Conservation (phyloP, 768 basidiomycete genomes). For the Kwoniella sp. region DNA sequence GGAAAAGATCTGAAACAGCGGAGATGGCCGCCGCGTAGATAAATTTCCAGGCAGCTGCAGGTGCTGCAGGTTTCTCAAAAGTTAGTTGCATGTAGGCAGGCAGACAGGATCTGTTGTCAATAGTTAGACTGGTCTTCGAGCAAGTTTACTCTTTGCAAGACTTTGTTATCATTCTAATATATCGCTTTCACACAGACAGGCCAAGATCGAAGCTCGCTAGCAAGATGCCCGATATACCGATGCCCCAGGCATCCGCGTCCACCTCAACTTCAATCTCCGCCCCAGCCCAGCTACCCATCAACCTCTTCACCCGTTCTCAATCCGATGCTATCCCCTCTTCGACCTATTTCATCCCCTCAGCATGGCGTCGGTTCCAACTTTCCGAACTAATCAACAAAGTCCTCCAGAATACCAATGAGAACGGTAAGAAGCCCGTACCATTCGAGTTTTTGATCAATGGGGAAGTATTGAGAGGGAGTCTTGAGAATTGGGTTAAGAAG, state of each 20-base stretch:
- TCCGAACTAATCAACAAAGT: conserved; percentile 97
- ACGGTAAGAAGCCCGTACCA: conserved; percentile 65
- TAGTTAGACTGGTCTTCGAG: not conserved
- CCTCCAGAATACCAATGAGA: conserved; percentile 61
- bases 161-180: too few relatives aligned
- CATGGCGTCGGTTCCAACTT: conserved; percentile 93
- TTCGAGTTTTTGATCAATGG: conserved; percentile 90
- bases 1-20: too few relatives aligned
- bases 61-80: not conserved
- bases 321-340: conserved; percentile 76
- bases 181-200: too few relatives aligned
- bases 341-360: conserved; percentile 86
- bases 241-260: conserved; percentile 15
- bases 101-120: not conserved
- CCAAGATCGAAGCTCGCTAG: too few relatives aligned
- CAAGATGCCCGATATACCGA: conserved; percentile 18
- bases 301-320: conserved; percentile 71
- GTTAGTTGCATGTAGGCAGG: not conserved
- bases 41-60: not conserved
- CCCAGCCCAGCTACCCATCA: conserved; percentile 47
- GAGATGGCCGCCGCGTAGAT: not conserved
- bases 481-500: conserved; percentile 69
- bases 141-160: not conserved
- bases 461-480: conserved; percentile 70
- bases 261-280: conserved; percentile 12